These are phyloP conservation scores for Lodderomyces oxycetoniae DNA, from an alignment of 1,139 yeast genomes.

Conservation along the genomic window DNA sequence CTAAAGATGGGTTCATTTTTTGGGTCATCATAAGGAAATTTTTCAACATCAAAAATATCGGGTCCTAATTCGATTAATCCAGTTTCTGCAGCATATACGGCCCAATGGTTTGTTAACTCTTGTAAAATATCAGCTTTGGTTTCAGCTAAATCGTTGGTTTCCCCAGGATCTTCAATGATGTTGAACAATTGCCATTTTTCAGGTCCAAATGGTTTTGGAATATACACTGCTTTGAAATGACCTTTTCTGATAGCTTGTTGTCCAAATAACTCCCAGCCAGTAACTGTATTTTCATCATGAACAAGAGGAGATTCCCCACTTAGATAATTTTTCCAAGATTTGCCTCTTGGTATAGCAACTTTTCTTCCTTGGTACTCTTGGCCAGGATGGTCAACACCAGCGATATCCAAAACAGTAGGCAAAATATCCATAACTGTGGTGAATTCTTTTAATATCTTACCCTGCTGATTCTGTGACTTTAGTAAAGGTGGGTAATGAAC, in stretches of 20 bases:
- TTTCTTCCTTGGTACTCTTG: slow-evolving; percentile 30
- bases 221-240: slow-evolving; percentile 42
- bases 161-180: slow-evolving; percentile 44
- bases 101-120: slow-evolving; percentile 46
- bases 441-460: slow-evolving; percentile 33
- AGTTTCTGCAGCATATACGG: slow-evolving; percentile 50
- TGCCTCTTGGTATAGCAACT: slow-evolving; percentile 39
- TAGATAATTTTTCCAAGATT: slow-evolving; percentile 36
- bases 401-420: slow-evolving; percentile 50
- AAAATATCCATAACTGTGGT: slow-evolving; percentile 55
- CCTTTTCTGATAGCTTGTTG: slow-evolving; percentile 54
- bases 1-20: slow-evolving; percentile 10
- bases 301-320: slow-evolving; percentile 22
- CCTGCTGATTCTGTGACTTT: slow-evolving; percentile 15
- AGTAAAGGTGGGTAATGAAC: slow-evolving; percentile 35
- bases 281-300: slow-evolving; percentile 43
- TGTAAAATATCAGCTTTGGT: slow-evolving; percentile 28
- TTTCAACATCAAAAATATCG: slow-evolving; percentile 14
- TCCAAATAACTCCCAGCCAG: slow-evolving; percentile 58
- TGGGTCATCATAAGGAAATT: slow-evolving; percentile 12
- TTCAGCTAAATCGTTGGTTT: slow-evolving; percentile 37
- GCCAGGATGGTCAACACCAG: slow-evolving; percentile 44
- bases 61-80: slow-evolving; percentile 39
- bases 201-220: slow-evolving; percentile 48
- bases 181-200: slow-evolving; percentile 49